Percentiles rank a stretch among this genome's conserved stretches.
These are phyloP conservation scores for Saksenaea oblongispora DNA, from an alignment of 371 early-diverging fungal species.

Conservation along the genomic window DNA sequence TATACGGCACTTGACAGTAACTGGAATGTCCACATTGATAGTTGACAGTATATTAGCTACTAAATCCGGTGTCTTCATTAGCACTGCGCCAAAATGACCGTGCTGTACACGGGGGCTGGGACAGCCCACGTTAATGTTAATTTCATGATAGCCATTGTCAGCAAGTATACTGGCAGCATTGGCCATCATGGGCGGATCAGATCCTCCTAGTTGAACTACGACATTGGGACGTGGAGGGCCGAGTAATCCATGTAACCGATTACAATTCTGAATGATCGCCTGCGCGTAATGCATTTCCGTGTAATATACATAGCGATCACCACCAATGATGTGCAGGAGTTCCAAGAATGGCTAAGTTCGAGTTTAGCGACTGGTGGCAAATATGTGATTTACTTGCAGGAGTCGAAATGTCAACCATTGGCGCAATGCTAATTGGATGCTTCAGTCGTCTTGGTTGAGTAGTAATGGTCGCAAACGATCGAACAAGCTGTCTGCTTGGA, in stretches of 20 bases:
- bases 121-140: conserved; percentile 81
- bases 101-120: conserved; percentile 72
- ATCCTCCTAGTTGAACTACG: conserved; percentile 68
- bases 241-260: conserved; percentile 49
- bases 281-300: conserved; percentile 82
- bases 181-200: conserved; percentile 55
- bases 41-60: conserved; percentile 63
- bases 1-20: conserved; percentile 78
- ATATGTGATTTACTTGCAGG: conserved; percentile 41
- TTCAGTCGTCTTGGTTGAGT: conserved; percentile 24
- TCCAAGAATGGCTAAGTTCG: conserved; percentile 59
- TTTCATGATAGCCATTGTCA: conserved; percentile 52
- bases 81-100: conserved; percentile 72
- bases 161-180: conserved; percentile 51
- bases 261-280: conserved; percentile 54
- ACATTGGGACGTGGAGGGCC: conserved; percentile 54
- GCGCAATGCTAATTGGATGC: conserved; percentile 69
- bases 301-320: conserved; percentile 63
- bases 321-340: conserved; percentile 63
- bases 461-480: neutral
- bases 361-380: neutral
- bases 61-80: conserved; percentile 70
- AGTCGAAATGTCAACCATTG: conserved; percentile 81
- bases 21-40: conserved; percentile 57
- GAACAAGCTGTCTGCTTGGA: neutral